Evolutionary conservation across 2,329 filamentous ascomycete species (phyloP), one percentile per base, ranked within the genome.

Genomic region (Bipolaris oryzae): DNA sequence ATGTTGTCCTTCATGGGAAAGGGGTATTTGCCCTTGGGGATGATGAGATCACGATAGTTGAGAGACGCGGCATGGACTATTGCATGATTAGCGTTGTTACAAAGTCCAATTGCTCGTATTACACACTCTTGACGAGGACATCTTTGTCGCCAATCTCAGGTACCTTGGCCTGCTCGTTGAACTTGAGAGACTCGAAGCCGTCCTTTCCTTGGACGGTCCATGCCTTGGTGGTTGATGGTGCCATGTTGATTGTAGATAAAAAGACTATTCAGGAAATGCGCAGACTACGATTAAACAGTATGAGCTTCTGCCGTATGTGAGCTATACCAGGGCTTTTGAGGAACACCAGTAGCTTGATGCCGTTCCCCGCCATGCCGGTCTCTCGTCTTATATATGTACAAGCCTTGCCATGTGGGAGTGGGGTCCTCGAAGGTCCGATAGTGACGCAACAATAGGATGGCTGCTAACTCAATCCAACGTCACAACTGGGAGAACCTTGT

Each of bases 61-160:
- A 82, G 74, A 11, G 79, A 81, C 2, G 76, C 76, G 42, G 74
- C 79, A 53, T 81, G 76, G 66, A 82, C 79, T 82, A 48, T 28
- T 4, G 1, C 3, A n/a, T 18, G 20, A 39, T 69, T 50, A 64
- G 57, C 33, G 44, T 52, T 28, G 6, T 5, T 49, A 25, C 11
- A 5, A 9, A 10, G 9, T 11, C 7, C 20, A 21, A 15, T 4
- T 31, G 28, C 9, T 1, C 16, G 23, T 47, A 50, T 72, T 48
- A 50, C 73, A 50, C 69, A 80, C 79, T 80, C 74, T 88, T 89
- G 64, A 93, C 86, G 33, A 93, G 81, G 5, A 92, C 88, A 23
- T 93, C 86, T 59, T 84, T 84, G 52, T 91, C 88, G 44, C 89
- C 89, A 1, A 89, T 70, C 62, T 85, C 76, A 13, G 88, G 86